Base-by-base conservation (phyloP, 2,329 filamentous ascomycete species). In the Claviceps spartinae region DNA sequence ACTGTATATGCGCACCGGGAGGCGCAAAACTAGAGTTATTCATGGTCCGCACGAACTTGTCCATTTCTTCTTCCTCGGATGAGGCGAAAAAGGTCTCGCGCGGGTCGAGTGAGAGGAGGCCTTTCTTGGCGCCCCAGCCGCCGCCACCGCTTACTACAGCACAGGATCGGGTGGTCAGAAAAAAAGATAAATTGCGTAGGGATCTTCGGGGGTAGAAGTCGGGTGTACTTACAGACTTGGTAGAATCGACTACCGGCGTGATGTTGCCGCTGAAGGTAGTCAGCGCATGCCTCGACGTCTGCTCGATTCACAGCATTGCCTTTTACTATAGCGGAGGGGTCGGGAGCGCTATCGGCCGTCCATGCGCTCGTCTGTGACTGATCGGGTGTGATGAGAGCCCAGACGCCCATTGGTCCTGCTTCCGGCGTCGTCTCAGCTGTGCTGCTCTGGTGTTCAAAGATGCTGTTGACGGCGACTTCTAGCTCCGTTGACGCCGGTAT, bases 101-200 rank as follows among this genome's bases (percentile, higher is more conserved):
- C 3, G 88, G 86, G 61, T 93, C 87, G 4, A 94, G 73, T 5
- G 87, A 88, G 3, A 94, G 69, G 0, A 94, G 70, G 0, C 88
- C 88, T 59, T 85, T 81, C 64, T 91, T 93, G 52, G 78, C 72
- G 16, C 88, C 88, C 88, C 88, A 94, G 20, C 88, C 88, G 43
- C 88, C 88, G 46, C 88, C 88, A 4, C 88, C 88, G 60, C 86
- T 89, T 56, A 90, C 78, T 75, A 44, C 40, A 36, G 9, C 34
- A 22, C 16, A 34, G 9, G 5, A 7, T 2, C n/a, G 22, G 7
- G 2, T 5, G 38, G 47, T 66, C 53, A 66, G 59, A 47, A 40
- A 13, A 11, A 43, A 41, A 22, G n/a, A 9, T 2, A n/a, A 8
- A 5, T 4, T 16, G 18, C 13, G 1, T 8, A 1, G 4, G 42